Evolutionary conservation across 345 rosid species (phyloP).

Genomic region (Moringa oleifera): DNA sequence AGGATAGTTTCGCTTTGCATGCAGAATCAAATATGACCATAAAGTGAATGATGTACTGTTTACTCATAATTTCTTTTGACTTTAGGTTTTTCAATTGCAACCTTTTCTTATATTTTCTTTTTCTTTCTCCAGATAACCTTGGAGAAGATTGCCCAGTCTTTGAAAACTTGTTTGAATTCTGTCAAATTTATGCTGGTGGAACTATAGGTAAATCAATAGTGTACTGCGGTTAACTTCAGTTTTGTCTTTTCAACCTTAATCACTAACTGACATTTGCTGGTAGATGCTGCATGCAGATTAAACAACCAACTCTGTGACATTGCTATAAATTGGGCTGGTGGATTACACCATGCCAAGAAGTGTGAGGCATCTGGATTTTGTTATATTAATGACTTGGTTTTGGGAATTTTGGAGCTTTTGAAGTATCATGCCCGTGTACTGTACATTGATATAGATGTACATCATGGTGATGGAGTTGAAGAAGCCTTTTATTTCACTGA

Average conservation of each 20-base stretch:
- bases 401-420: constrained; percentile 91
- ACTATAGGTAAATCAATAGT: constrained; percentile 62
- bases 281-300: constrained; percentile 91
- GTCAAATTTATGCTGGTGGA: constrained; percentile 97
- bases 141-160: constrained; percentile 99
- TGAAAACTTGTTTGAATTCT: constrained; percentile 88
- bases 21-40: no score
- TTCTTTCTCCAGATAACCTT: constrained; percentile 57
- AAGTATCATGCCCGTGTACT: constrained; percentile 86
- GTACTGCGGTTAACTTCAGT: constrained; percentile 1
- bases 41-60: background rate
- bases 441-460: constrained; percentile 94
- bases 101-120: background rate
- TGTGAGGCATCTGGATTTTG: constrained; percentile 98
- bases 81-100: no score
- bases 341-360: constrained; percentile 97
- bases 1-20: no score
- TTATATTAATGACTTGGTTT: constrained; percentile 91
- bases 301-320: constrained; percentile 92
- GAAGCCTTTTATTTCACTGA: constrained; percentile 98
- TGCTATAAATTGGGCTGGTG: constrained; percentile 99
- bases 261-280: constrained; percentile 10
- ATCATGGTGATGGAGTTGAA: constrained; percentile 99
- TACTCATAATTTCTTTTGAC: background rate
- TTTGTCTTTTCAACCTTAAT: constrained; percentile 1